Evolutionary conservation across 2,329 filamentous ascomycete species (phyloP).

Genomic region (Fusarium sp.): DNA sequence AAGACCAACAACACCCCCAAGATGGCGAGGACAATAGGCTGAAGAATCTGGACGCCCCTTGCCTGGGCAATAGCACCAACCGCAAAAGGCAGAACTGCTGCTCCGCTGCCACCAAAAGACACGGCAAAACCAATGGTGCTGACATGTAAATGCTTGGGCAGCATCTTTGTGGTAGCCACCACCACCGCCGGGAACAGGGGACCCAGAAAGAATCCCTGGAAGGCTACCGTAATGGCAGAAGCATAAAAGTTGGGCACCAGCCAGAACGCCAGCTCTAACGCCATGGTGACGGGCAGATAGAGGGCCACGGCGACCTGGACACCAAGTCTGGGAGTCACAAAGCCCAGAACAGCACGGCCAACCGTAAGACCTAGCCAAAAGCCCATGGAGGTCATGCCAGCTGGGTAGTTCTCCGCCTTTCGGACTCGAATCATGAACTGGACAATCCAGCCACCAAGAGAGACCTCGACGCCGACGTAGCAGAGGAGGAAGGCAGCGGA

Average conservation of each 20-base stretch:
- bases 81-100: constrained; percentile 71
- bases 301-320: constrained; percentile 69
- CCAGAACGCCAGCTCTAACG: constrained; percentile 79
- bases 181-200: constrained; percentile 79
- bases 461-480: constrained; percentile 80
- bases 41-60: constrained; percentile 63
- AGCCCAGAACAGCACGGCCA: constrained; percentile 74
- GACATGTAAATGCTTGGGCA: constrained; percentile 79
- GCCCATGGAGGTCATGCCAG: constrained; percentile 78
- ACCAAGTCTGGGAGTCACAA: constrained; percentile 75
- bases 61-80: constrained; percentile 71
- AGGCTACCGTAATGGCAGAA: constrained; percentile 73
- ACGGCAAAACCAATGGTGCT: constrained; percentile 79
- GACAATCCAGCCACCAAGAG: constrained; percentile 83
- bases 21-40: constrained; percentile 64
- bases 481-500: constrained; percentile 75
- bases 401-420: constrained; percentile 71
- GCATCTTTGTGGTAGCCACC: constrained; percentile 72
- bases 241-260: constrained; percentile 81
- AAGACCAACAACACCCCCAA: constrained; percentile 54
- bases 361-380: constrained; percentile 85
- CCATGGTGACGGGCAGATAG: constrained; percentile 73
- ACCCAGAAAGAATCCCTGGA: constrained; percentile 82
- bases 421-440: constrained; percentile 83
- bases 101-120: constrained; percentile 78